Base-by-base conservation (phyloP, 495 filamentous ascomycete genomes). In the Hyaloscypha bicolor region DNA sequence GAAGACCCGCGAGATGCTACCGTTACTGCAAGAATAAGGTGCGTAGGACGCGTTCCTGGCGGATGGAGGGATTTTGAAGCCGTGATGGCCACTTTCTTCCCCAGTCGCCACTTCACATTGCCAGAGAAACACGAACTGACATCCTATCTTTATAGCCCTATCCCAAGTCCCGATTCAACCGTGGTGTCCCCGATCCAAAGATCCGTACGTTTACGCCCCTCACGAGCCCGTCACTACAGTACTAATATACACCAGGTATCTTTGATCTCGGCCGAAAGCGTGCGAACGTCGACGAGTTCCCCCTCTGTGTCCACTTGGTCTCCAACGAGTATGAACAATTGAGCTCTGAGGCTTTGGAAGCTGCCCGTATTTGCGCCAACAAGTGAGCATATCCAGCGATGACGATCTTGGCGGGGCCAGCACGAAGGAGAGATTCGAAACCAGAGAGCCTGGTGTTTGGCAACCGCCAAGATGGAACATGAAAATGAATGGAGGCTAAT, bases 11-110 rank as follows among this genome's bases (percentile, higher is more conserved):
- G 74, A 88, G 96, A 85, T 99, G 95, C 85, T 99, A 99, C 89
- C 93, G 95, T 81, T 99, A 99, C 90, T 99, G 95, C 93, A 98
- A 98, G 93, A 97, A 97, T 90, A 97, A 97, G 94, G 92, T 95
- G 80, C 82, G 90, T 86, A 68, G 52, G 25, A 48, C 69, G 25
- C 31, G 62, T 66, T 59, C 30, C 30, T 12, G 67, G 55, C 42
- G 25, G 32, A 39, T n/a, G 48, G 31, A 37, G 32, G 35, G 31
- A 48, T 57, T 66, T 65, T 48, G 58, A 52, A 59, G 52, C 3
- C 57, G 64, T 33, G 64, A 63, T 56, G 30, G 31, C 29, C 3
- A 14, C 30, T 4, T 42, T 31, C 16, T 16, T 25, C 25, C 22
- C 21, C 30, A 52, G 30, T 63, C 65, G 60, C 65, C 60, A 63